Conservation (phyloP, 2,329 filamentous ascomycete genomes). For the Cryphonectria japonica region DNA sequence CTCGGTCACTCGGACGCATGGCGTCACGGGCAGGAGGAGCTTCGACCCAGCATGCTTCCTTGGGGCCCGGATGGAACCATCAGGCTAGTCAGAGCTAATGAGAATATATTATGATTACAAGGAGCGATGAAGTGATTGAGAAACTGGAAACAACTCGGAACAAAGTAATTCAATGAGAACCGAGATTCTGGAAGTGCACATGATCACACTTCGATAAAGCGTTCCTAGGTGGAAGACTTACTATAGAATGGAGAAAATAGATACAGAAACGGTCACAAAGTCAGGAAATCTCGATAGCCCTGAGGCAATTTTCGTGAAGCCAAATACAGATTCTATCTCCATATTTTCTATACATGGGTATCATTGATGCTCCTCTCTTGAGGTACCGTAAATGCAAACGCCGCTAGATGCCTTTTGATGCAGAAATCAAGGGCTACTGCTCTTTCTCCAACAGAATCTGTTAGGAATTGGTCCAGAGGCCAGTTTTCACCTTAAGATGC, state of each 20-base stretch:
- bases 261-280: not conserved
- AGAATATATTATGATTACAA: not conserved
- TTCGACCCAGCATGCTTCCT: constrained; percentile 6
- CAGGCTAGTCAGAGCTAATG: constrained; percentile 14
- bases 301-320: too few relatives aligned
- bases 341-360: not conserved
- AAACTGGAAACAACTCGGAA: not conserved
- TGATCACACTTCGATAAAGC: too few relatives aligned
- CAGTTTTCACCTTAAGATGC: not conserved
- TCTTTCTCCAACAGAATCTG: not conserved
- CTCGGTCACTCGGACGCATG: constrained; percentile 10
- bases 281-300: too few relatives aligned
- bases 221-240: too few relatives aligned
- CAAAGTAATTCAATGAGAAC: not conserved
- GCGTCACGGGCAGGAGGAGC: not conserved
- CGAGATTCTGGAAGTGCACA: not conserved
- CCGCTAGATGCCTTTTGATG: not conserved
- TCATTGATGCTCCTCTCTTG: not conserved
- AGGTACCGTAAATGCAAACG: not conserved
- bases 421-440: too few relatives aligned
- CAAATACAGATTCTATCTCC: too few relatives aligned
- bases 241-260: not conserved
- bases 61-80: constrained; percentile 7
- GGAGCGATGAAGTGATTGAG: too few relatives aligned
- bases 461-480: not conserved